Conservation (phyloP, 345 rosid species). For the Eucalyptus decipiens region DNA sequence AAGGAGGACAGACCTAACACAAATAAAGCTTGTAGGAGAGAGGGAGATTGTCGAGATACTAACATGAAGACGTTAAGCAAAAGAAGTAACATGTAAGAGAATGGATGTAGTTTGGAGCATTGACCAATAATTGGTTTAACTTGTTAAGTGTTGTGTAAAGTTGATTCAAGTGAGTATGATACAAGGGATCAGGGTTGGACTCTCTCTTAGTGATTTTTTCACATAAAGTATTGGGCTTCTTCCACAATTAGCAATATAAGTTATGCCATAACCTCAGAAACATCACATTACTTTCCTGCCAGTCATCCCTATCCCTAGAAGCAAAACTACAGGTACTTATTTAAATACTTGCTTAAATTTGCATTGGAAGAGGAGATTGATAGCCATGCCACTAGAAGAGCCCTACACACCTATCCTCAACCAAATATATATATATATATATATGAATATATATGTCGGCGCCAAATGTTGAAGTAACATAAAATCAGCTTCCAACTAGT, state of each 20-base stretch:
- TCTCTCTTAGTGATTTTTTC: neutral
- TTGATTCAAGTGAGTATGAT: neutral
- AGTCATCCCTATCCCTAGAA: too few species aligned
- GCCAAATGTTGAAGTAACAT: neutral
- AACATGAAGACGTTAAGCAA: neutral
- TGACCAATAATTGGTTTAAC: neutral
- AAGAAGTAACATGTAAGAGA: neutral
- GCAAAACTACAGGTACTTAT: neutral
- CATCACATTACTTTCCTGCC: neutral
- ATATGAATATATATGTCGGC: neutral
- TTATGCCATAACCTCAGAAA: neutral
- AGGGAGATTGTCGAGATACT: neutral
- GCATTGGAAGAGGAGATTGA: neutral
- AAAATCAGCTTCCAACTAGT: neutral
- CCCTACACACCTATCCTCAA: too few species aligned
- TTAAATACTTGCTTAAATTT: neutral
- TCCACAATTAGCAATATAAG: neutral
- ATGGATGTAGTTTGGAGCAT: neutral
- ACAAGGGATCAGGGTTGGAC: neutral
- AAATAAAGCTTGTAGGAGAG: neutral
- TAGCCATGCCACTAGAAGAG: neutral
- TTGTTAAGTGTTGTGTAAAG: neutral
- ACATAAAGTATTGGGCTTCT: neutral
- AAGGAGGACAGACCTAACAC: neutral
- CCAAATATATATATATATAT: too few species aligned